phyloP scores from a whole-genome alignment of 305 asterid genomes.

The Solanum aculeatissimum region DNA sequence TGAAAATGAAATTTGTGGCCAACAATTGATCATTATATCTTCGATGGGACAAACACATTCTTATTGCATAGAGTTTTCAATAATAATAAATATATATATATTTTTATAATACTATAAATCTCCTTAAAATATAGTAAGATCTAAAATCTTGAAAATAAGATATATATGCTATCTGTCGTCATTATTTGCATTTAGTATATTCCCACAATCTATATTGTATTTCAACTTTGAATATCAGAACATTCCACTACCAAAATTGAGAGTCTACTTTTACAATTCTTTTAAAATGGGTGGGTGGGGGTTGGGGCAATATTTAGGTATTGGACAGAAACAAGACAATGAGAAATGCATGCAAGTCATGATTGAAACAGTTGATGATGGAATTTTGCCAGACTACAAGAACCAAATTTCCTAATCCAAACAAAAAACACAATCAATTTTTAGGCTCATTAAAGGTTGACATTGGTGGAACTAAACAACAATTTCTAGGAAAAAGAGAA shows the following conservation, averaged over 20 bases:
- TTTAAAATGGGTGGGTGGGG: background rate
- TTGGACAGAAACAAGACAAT: background rate
- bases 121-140: background rate
- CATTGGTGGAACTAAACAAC: background rate
- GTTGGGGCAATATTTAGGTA: background rate
- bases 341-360: background rate
- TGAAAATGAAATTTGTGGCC: background rate
- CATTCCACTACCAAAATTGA: background rate
- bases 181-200: background rate
- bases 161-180: background rate
- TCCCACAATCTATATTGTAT: background rate
- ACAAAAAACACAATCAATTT: background rate
- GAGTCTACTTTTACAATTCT: background rate
- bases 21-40: background rate
- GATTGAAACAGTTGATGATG: background rate
- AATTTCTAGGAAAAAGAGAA: background rate
- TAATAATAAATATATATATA: no score
- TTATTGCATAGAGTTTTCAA: no score
- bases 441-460: background rate
- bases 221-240: background rate
- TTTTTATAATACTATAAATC: no score
- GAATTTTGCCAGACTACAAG: background rate
- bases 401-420: background rate
- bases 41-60: background rate
- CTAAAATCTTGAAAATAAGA: background rate